Evolutionary conservation across 768 basidiomycete species (phyloP), one percentile per base, ranked within the genome.

Genomic region (Tulasnella sp.): DNA sequence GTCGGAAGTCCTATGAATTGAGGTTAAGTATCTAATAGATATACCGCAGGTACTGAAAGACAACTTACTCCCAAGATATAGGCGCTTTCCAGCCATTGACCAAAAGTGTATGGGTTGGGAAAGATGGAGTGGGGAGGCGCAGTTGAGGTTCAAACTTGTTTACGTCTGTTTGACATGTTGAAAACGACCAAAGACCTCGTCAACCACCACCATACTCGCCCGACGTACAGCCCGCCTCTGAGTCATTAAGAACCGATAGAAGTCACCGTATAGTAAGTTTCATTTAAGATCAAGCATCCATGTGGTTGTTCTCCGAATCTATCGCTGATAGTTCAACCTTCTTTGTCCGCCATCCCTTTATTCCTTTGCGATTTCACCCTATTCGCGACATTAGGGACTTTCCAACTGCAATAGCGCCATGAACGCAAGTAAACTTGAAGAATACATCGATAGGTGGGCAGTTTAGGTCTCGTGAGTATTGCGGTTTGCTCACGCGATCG

Each of bases 1-100:
- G 91, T 87, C 58, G 94, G 93, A n/a, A 96, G 90, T 85, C 93
- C 95, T 96, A 44, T 72, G 74, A 14, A 48, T 28, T 73, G 24
- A 40, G 77, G 20, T 34, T 34, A 54, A 41, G 44, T 18, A 16
- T 12, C 18, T 9, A 31, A 31, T 34, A 78, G 28, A 22, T 77
- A 40, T 80, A 73, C 42, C 64, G 46, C 28, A 74, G 9, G 37
- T n/a, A 72, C 73, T 40, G 76, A 24, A 40, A 64, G n/a, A 16
- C 8, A 22, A 79, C 90, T 83, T 58, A 80, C 79, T 80, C 31
- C 79, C 79, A 50, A 80, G 79, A 74, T 80, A 80, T 9, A 80
- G 79, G 46, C 79, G 64, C 28, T 60, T 73, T 46, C 72, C 46
- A 37, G 72, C 44, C 79, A 73, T 80, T 44, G 44, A 34, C 24